Evolutionary conservation across 495 filamentous ascomycete genomes (phyloP).

Genomic region (Aspergillus carlsbadensis): DNA sequence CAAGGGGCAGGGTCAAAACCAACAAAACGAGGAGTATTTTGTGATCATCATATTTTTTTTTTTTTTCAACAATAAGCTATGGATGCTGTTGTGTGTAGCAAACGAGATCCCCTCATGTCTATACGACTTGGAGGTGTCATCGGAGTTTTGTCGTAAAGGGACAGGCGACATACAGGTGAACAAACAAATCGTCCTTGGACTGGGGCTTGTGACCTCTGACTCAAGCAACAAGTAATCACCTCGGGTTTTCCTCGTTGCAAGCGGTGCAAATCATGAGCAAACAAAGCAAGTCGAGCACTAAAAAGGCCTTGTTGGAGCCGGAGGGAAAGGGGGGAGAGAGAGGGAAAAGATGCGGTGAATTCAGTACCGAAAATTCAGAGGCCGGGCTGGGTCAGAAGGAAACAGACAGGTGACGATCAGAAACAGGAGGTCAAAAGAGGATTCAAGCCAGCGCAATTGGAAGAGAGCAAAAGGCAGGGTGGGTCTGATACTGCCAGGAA

Average conservation of each 20-base stretch:
- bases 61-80: not conserved
- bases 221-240: not conserved
- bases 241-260: too few relatives aligned
- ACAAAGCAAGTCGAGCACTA: constrained; percentile 1
- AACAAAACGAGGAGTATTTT: not conserved
- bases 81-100: too few relatives aligned
- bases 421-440: constrained; percentile 8
- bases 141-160: not conserved
- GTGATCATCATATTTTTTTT: not conserved
- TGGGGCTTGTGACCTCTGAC: not conserved
- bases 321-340: not conserved
- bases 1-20: not conserved
- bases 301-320: constrained; percentile 11
- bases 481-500: constrained; percentile 18
- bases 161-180: not conserved
- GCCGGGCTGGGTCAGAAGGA: constrained; percentile 2
- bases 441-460: constrained; percentile 3
- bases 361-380: not conserved
- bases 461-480: constrained; percentile 10
- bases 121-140: not conserved
- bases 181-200: not conserved
- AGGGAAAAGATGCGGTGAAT: constrained; percentile 19
- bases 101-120: not conserved
- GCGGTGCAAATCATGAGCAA: not conserved
- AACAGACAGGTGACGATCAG: constrained; percentile 16